Evolutionary conservation across 768 basidiomycete species (phyloP).

Genomic region (Trametes cubensis): DNA sequence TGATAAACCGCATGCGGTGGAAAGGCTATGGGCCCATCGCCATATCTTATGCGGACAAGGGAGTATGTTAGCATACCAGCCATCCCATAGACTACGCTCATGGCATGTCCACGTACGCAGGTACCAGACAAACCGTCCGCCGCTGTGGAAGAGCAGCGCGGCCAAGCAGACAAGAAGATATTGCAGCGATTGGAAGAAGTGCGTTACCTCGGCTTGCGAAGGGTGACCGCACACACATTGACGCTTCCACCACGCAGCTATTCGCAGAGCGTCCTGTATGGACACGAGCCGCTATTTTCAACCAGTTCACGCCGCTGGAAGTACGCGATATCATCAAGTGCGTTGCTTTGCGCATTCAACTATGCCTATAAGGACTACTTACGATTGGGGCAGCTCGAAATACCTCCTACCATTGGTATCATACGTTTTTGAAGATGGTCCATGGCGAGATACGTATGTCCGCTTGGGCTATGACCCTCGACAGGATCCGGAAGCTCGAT

Average conservation of each 20-base stretch:
- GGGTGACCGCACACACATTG: background rate
- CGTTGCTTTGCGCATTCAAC: slow-evolving; percentile 21
- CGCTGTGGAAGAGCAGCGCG: slow-evolving; percentile 60
- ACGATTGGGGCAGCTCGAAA: slow-evolving; percentile 62
- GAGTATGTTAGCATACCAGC: slow-evolving; percentile 38
- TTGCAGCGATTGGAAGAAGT: slow-evolving; percentile 60
- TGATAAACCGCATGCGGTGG: slow-evolving; percentile 89
- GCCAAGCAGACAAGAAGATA: slow-evolving; percentile 56
- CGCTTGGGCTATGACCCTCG: slow-evolving; percentile 91
- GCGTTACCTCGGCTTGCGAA: slow-evolving; percentile 1
- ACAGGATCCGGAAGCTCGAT: slow-evolving; percentile 65
- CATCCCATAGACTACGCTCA: background rate
- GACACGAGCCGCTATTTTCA: slow-evolving; percentile 85
- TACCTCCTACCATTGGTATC: slow-evolving; percentile 75
- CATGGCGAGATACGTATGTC: slow-evolving; percentile 89
- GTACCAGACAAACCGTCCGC: slow-evolving; percentile 68
- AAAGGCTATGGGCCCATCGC: slow-evolving; percentile 78
- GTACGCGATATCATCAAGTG: slow-evolving; percentile 78
- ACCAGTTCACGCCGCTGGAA: slow-evolving; percentile 73
- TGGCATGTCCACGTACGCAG: slow-evolving; percentile 35
- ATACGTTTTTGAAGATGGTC: slow-evolving; percentile 92
- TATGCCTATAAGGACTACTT: background rate
- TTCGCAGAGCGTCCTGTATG: slow-evolving; percentile 82
- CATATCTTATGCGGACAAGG: slow-evolving; percentile 64
- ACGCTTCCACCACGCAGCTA: slow-evolving; percentile 43